Percentiles rank a stretch among this genome's conserved stretches.
Evolutionary conservation across 2,329 filamentous ascomycete genomes (phyloP).

Genomic region (Alternaria consortialis): DNA sequence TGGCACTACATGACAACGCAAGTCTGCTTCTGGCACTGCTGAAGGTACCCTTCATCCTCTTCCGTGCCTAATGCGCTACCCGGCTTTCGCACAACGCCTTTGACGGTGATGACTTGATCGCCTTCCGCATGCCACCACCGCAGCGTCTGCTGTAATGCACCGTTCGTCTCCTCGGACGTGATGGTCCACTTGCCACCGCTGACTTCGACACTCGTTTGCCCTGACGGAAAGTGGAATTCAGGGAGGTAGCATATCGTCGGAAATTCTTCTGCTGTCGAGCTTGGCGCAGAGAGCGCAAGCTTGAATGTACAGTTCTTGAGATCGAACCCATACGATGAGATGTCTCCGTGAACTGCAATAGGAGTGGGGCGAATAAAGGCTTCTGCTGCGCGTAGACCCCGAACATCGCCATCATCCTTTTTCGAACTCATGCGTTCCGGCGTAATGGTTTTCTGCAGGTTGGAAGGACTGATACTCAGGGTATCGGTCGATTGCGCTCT

Average conservation of each 20-base stretch:
- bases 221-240: slow-evolving; percentile 88
- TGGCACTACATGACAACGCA: slow-evolving; percentile 55
- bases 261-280: slow-evolving; percentile 66
- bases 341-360: slow-evolving; percentile 74
- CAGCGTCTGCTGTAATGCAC: slow-evolving; percentile 75
- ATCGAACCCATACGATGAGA: slow-evolving; percentile 81
- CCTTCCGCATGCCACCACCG: slow-evolving; percentile 94
- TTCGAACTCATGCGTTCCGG: slow-evolving; percentile 58
- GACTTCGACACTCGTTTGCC: slow-evolving; percentile 75
- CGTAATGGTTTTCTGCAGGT: slow-evolving; percentile 76
- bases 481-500: slow-evolving; percentile 59
- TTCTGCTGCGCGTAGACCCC: slow-evolving; percentile 86
- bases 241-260: slow-evolving; percentile 89
- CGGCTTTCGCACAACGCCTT: slow-evolving; percentile 72
- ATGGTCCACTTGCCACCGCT: slow-evolving; percentile 92
- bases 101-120: slow-evolving; percentile 79
- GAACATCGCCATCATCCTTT: slow-evolving; percentile 36
- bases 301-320: slow-evolving; percentile 80
- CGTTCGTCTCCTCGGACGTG: slow-evolving; percentile 73
- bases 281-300: slow-evolving; percentile 71
- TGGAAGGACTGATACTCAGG: slow-evolving; percentile 72
- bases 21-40: slow-evolving; percentile 61
- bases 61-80: slow-evolving; percentile 61
- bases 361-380: slow-evolving; percentile 90
- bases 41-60: slow-evolving; percentile 81